phyloP scores from a whole-genome alignment of 345 rosid genomes.

The Euphorbia tirucalli region DNA sequence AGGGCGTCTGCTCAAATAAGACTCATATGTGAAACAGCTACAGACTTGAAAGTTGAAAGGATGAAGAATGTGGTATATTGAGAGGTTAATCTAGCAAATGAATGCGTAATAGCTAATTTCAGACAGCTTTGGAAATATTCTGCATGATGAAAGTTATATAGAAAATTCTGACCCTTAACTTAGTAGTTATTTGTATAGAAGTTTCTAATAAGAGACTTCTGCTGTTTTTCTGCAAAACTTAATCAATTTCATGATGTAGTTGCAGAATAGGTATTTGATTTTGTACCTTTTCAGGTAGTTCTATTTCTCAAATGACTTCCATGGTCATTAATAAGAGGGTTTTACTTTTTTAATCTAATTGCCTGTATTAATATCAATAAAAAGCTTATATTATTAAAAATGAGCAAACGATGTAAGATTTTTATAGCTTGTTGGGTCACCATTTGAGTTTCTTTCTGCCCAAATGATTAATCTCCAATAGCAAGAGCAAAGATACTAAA shows the following conservation, averaged over 20 bases:
- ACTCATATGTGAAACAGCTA: not conserved
- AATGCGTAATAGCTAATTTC: not conserved
- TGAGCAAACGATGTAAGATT: not conserved
- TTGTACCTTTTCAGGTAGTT: not conserved
- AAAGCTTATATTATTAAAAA: not conserved
- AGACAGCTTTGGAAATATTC: not conserved
- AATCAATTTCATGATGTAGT: not conserved
- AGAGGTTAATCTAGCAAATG: not conserved
- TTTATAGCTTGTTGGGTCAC: not conserved
- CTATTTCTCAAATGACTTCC: too few relatives aligned
- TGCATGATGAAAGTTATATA: not conserved
- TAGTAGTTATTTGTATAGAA: not conserved
- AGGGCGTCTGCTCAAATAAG: not conserved
- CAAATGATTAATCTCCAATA: not conserved
- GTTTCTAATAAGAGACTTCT: not conserved
- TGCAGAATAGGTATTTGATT: not conserved
- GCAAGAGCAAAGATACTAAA: not conserved
- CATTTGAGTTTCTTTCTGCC: not conserved
- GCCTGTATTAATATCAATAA: not conserved
- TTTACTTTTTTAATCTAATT: not conserved
- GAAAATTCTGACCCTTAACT: not conserved
- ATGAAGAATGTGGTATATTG: not conserved
- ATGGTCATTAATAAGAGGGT: too few relatives aligned
- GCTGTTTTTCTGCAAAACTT: not conserved
- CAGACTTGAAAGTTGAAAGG: not conserved